phyloP scores from a whole-genome alignment of 1,284 basidiomycete genomes.

The Fomes fomentarius region DNA sequence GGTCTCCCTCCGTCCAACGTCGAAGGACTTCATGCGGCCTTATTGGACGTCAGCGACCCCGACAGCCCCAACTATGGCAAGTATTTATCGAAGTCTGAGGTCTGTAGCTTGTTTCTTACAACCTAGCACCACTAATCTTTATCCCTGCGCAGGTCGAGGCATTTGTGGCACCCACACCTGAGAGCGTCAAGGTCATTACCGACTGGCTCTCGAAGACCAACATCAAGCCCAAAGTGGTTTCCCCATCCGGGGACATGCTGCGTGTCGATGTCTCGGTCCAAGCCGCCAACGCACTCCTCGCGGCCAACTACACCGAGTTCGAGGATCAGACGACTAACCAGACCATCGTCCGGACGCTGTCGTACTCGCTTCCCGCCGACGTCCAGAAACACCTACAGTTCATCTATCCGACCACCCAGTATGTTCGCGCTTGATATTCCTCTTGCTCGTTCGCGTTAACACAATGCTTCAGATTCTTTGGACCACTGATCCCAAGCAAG shows the following conservation, averaged over 20 bases:
- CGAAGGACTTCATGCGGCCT: slow-evolving; percentile 34
- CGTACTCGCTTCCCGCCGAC: slow-evolving; percentile 41
- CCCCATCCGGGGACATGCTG: slow-evolving; percentile 31
- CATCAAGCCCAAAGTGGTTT: slow-evolving; percentile 29
- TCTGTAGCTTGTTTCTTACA: slow-evolving; percentile 33
- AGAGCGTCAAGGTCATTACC: slow-evolving; percentile 36
- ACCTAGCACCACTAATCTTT: background rate
- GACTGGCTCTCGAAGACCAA: slow-evolving; percentile 39
- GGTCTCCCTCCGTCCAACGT: slow-evolving; percentile 31
- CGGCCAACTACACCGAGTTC: slow-evolving; percentile 39
- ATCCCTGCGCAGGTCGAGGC: slow-evolving; percentile 30
- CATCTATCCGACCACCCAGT: slow-evolving; percentile 41
- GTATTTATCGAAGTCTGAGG: slow-evolving; percentile 12
- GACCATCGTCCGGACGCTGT: slow-evolving; percentile 36
- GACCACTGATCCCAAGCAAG: background rate
- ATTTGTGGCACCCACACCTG: slow-evolving; percentile 36
- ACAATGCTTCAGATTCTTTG: background rate
- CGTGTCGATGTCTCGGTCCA: slow-evolving; percentile 23
- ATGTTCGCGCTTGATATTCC: background rate
- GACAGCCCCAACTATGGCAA: slow-evolving; percentile 11
- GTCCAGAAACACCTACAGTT: slow-evolving; percentile 38
- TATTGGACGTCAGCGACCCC: slow-evolving; percentile 31
- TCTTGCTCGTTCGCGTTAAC: background rate
- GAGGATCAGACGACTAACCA: slow-evolving; percentile 34
- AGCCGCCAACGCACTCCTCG: slow-evolving; percentile 39